Evolutionary conservation across 768 basidiomycete genomes (phyloP), one percentile per base, ranked within the genome.

Genomic region (Naganishia onofrii): DNA sequence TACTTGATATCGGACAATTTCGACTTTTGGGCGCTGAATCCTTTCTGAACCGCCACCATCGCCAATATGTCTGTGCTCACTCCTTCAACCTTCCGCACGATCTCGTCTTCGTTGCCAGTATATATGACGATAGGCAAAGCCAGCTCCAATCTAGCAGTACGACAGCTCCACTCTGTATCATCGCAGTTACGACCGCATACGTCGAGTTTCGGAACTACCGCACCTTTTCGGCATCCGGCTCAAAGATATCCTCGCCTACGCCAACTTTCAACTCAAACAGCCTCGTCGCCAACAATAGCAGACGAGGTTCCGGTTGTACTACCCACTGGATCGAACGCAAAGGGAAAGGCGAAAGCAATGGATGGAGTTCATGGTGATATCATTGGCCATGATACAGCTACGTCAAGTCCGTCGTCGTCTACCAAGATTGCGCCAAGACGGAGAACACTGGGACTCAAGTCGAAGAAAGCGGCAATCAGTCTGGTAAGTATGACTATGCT

Each of bases 381-480:
- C 69, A 36, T 68, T 53, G 56, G 28, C 23, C 23, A 64, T 63
- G 23, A 66, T 29, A 60, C 63, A 29, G 38, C 38, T 23, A 12
- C 60, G 7, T 23, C 60, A 19, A 63, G 60, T 29, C 23, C 60
- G 5, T 63, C 60, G 3, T n/a, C 60, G 2, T 63, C 66, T 66
- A 73, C 60, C 17, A 58, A 60, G 31, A 21, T 23, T 12, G 48
- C 70, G 17, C 64, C 70, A 31, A 28, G 38, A 44, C 70, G 72
- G 31, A 44, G 72, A 54, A 70, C 72, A 28, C 53, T 72, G 7
- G 73, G 71, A 8, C 63, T 73, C 23, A 80, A 78, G 57, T 74
- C 76, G 1, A 80, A 80, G 75, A 82, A 82, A 71, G 78, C 73
- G 42, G 81, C 81, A 9, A 82, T 83, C 51, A 78, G 75, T 13